Evolutionary conservation across 208 protist genomes (phyloP).

Genomic region (Leishmania braziliensis): DNA sequence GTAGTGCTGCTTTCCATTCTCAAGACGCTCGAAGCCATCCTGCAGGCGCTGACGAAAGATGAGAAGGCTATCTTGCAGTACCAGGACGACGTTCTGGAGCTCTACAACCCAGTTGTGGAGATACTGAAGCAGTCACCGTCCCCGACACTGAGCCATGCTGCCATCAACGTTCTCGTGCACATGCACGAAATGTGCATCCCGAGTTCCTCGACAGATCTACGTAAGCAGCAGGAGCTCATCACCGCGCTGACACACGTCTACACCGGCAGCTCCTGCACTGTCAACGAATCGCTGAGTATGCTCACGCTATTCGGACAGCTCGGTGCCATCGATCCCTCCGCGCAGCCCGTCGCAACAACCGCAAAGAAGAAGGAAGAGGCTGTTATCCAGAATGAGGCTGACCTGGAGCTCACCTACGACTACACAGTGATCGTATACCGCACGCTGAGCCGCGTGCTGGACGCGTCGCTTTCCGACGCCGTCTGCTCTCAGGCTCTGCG

Average conservation of each 20-base stretch:
- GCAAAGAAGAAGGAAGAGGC: slow-evolving; percentile 74
- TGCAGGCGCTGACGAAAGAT: slow-evolving; percentile 56
- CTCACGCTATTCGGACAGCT: slow-evolving; percentile 90
- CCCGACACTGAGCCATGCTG: slow-evolving; percentile 68
- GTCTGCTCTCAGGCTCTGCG: slow-evolving; percentile 86
- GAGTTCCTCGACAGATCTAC: slow-evolving; percentile 39
- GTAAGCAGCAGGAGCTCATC: slow-evolving; percentile 77
- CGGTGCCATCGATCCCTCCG: slow-evolving; percentile 81
- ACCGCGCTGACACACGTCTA: slow-evolving; percentile 71
- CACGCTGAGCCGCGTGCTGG: slow-evolving; percentile 86
- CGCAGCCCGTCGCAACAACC: slow-evolving; percentile 43
- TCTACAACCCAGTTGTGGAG: slow-evolving; percentile 68
- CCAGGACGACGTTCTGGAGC: slow-evolving; percentile 80
- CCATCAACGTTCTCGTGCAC: slow-evolving; percentile 78
- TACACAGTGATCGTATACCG: slow-evolving; percentile 93
- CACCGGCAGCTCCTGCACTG: slow-evolving; percentile 65
- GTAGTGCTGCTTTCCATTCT: slow-evolving; percentile 75
- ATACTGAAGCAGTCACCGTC: slow-evolving; percentile 76
- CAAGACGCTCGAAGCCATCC: slow-evolving; percentile 76
- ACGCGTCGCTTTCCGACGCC: slow-evolving; percentile 78
- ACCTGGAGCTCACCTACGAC: slow-evolving; percentile 91
- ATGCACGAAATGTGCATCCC: slow-evolving; percentile 73
- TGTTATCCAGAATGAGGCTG: slow-evolving; percentile 77
- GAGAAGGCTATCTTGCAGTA: slow-evolving; percentile 75
- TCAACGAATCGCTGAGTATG: slow-evolving; percentile 67